Evolutionary conservation across 1,284 basidiomycete genomes (phyloP), one percentile per base, ranked within the genome.

Genomic region (Pseudozyma tsukubaensis): DNA sequence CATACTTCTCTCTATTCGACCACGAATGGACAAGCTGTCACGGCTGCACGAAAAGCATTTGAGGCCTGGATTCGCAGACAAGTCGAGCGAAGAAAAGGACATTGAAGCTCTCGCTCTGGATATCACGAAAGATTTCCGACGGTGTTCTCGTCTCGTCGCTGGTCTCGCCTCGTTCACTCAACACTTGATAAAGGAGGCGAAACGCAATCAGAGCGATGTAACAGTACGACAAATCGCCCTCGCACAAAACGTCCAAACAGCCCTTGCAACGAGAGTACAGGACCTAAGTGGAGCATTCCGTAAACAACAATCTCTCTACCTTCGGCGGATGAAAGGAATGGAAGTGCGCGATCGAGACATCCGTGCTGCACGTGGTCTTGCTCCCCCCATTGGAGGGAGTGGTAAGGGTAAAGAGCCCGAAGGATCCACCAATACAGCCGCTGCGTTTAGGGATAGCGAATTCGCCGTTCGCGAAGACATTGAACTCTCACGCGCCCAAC

Each of bases 271-370:
- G 24, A 92, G 94, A 83, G 90, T 98, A 11, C 97, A 99, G 87
- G 93, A 94, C 77, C 87, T 95, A 51, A 95, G 93, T 79, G 92
- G 91, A 19, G 87, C 91, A n/a, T 99, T 99, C 84, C 89, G 97
- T 66, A 97, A 96, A 88, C 97, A 97, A 87, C 97, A 99, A 86
- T 90, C 93, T 59, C 91, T 95, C 35, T 99, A 99, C 86, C 92
- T 99, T 90, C 92, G 96, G 86, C 94, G 95, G 2, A 74, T 84
- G 59, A 78, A 96, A 82, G 86, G 95, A 89, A 60, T 77, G 59
- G 78, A 85, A 36, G 71, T 80, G 12, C 42, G 77, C n/a, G 76
- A 80, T 51, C 49, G 68, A 1, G 78, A 82, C 21, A 70, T 79
- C 12, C 64, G 71, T 1, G 67, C 76, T 11, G 67, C 68, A 0